Conservation (phyloP, 345 rosid genomes). For the Eucalyptus pumila region DNA sequence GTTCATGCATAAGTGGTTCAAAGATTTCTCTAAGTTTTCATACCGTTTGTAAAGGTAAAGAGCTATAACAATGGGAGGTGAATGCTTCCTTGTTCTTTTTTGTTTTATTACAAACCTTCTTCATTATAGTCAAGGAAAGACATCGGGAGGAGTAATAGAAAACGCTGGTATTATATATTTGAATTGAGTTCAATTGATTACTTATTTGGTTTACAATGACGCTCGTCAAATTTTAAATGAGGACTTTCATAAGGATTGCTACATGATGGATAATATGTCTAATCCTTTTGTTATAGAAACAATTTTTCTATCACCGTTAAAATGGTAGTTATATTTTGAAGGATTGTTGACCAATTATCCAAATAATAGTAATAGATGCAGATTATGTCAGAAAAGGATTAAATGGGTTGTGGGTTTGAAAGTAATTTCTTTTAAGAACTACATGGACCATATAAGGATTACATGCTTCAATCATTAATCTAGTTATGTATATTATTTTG, state of each 20-base stretch:
- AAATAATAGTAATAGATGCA: neutral
- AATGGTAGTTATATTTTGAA: neutral
- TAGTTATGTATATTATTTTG: neutral
- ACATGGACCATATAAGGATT: neutral
- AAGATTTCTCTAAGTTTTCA: neutral
- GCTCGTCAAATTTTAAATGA: neutral
- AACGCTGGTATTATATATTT: neutral
- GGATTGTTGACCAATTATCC: neutral
- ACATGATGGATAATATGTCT: no score
- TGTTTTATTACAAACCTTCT: neutral
- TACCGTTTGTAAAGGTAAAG: neutral
- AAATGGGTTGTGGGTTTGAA: neutral
- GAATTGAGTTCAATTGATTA: neutral
- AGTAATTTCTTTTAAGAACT: neutral
- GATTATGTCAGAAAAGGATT: neutral
- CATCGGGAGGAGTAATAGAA: neutral
- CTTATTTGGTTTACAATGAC: neutral
- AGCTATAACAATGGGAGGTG: neutral
- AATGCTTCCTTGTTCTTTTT: neutral
- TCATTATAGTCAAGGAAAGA: no score
- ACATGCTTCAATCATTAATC: neutral
- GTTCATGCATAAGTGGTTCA: neutral
- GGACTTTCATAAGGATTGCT: no score
- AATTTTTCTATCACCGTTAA: no score
- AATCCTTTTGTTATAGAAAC: no score